Conservation (phyloP, 140 eudicot species). For the Senecio squalidus region DNA sequence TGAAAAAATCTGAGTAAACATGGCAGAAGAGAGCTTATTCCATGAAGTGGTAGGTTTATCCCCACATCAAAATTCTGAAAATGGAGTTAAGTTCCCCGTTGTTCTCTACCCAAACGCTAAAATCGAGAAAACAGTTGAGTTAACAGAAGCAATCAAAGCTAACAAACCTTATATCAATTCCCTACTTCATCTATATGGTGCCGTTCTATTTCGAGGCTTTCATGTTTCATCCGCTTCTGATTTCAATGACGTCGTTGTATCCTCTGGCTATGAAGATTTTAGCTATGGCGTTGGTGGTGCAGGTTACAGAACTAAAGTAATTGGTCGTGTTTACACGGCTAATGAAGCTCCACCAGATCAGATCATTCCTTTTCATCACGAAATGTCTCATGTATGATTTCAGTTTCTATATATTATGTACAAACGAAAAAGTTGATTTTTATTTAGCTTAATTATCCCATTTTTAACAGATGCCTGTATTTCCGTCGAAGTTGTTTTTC, state of each 20-base stretch:
- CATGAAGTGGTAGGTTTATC: constrained; percentile 19
- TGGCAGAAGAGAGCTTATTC: constrained; percentile 31
- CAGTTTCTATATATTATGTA: no score
- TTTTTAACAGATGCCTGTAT: constrained; percentile 51
- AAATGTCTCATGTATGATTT: constrained; percentile 73
- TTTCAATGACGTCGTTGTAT: constrained; percentile 87
- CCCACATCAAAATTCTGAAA: constrained; percentile 40
- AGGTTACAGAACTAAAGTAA: constrained; percentile 61
- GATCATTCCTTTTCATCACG: constrained; percentile 79
- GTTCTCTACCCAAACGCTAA: constrained; percentile 49
- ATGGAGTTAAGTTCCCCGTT: constrained; percentile 44
- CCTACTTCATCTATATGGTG: constrained; percentile 52
- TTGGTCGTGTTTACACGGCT: constrained; percentile 82
- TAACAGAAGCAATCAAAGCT: constrained; percentile 41
- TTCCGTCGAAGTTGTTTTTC: constrained; percentile 70
- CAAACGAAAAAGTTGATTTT: not conserved
- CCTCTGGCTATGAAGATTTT: constrained; percentile 74
- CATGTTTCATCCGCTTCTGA: constrained; percentile 48
- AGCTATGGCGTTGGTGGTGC: constrained; percentile 79
- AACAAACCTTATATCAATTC: constrained; percentile 53
- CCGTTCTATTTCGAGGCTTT: constrained; percentile 76
- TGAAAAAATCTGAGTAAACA: not conserved
- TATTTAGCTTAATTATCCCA: no score
- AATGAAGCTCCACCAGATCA: constrained; percentile 96
- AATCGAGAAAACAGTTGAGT: not conserved